These are phyloP conservation scores for Globisporangium carolinianum DNA, from an alignment of 352 stramenopile genomes.

Conservation along the genomic window DNA sequence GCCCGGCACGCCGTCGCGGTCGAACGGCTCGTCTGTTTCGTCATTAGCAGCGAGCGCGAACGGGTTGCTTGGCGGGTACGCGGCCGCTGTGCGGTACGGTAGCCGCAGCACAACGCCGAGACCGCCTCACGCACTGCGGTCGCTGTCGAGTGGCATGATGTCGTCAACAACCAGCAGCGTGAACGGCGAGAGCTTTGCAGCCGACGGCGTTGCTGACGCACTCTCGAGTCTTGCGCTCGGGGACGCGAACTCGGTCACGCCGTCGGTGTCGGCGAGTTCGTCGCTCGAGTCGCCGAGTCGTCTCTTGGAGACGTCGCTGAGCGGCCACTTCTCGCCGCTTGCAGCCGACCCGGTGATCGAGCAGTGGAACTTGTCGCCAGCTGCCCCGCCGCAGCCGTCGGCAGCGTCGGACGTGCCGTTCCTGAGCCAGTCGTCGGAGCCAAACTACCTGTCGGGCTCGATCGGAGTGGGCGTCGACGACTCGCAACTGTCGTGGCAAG, in stretches of 20 bases:
- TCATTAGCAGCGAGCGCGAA: constrained; percentile 25
- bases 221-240: constrained; percentile 63
- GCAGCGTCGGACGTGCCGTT: constrained; percentile 29
- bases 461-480: constrained; percentile 26
- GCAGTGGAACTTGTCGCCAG: constrained; percentile 73
- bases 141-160: constrained; percentile 15
- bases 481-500: constrained; percentile 43
- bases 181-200: constrained; percentile 26
- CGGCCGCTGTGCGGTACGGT: constrained; percentile 73
- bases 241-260: constrained; percentile 31
- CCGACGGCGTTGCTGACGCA: constrained; percentile 51
- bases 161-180: constrained; percentile 22
- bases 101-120: constrained; percentile 32
- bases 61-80: constrained; percentile 63
- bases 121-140: constrained; percentile 7
- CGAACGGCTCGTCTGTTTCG: constrained; percentile 22
- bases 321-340: constrained; percentile 47
- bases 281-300: constrained; percentile 55
- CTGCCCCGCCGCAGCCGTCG: constrained; percentile 28
- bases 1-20: constrained; percentile 49
- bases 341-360: constrained; percentile 65
- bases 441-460: constrained; percentile 35
- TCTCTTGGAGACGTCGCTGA: constrained; percentile 23
- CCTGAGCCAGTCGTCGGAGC: constrained; percentile 33
- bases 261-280: constrained; percentile 39